Percentiles rank a stretch among this genome's conserved stretches.
Evolutionary conservation across 2,329 filamentous ascomycete genomes (phyloP).

Genomic region (Colletotrichum sansevieriae): DNA sequence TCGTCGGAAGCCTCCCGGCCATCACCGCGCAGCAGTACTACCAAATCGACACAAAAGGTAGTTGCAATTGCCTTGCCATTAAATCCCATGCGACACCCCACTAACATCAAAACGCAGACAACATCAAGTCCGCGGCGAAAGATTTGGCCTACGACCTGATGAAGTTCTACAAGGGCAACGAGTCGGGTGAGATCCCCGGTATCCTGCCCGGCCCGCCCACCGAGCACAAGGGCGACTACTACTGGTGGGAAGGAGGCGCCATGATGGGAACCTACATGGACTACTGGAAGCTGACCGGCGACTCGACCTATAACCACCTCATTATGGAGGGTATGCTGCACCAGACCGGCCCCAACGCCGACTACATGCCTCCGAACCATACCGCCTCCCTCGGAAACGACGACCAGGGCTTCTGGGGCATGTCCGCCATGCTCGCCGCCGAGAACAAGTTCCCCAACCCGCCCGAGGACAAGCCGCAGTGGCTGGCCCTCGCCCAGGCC

Average conservation of each 20-base stretch:
- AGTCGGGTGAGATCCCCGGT: constrained; percentile 65
- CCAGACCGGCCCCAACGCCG: constrained; percentile 67
- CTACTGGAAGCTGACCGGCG: constrained; percentile 78
- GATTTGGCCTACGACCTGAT: constrained; percentile 65
- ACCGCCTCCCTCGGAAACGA: constrained; percentile 73
- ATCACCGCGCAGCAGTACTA: constrained; percentile 48
- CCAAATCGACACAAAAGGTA: constrained; percentile 51
- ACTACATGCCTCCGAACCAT: constrained; percentile 73
- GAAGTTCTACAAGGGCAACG: constrained; percentile 64
- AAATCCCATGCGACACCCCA: not conserved
- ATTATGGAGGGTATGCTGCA: constrained; percentile 68
- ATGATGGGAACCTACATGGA: constrained; percentile 78
- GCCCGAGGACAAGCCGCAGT: constrained; percentile 65
- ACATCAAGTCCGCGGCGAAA: constrained; percentile 60
- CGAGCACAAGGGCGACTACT: constrained; percentile 66
- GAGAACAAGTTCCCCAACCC: constrained; percentile 74
- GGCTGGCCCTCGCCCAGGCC: constrained; percentile 76
- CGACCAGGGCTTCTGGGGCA: constrained; percentile 79
- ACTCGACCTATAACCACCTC: constrained; percentile 71
- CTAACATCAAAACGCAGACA: constrained; percentile 49
- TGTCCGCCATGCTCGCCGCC: constrained; percentile 75
- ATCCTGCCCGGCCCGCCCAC: constrained; percentile 69
- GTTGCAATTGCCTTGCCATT: not conserved
- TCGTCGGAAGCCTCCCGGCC: constrained; percentile 33
- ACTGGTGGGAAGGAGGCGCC: constrained; percentile 81